phyloP scores from a whole-genome alignment of 306 rosid genomes.

The Pyrus bretschneideri region DNA sequence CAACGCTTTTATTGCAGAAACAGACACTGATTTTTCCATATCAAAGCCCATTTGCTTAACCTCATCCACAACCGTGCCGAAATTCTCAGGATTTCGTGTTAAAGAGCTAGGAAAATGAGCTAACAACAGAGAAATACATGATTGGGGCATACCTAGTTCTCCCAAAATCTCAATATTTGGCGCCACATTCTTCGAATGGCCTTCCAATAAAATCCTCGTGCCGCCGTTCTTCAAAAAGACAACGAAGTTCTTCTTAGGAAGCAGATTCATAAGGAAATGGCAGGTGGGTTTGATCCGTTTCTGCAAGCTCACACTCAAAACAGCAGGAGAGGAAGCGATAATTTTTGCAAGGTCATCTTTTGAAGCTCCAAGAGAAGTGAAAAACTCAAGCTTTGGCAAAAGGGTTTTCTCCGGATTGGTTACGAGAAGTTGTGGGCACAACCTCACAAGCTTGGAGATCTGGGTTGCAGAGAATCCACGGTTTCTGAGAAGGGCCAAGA shows the following conservation, averaged over 20 bases:
- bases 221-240: neutral
- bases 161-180: conserved; percentile 19
- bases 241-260: conserved; percentile 7
- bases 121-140: neutral
- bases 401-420: no score
- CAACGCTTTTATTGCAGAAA: conserved; percentile 15
- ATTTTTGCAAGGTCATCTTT: neutral
- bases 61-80: conserved; percentile 1
- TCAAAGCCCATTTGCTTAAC: conserved; percentile 9
- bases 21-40: conserved; percentile 3
- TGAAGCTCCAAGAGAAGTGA: conserved; percentile 24
- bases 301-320: conserved; percentile 10
- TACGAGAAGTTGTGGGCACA: neutral
- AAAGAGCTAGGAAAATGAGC: neutral
- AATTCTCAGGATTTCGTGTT: neutral
- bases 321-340: neutral
- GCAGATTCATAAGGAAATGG: conserved; percentile 6
- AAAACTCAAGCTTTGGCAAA: no score
- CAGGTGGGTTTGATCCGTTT: conserved; percentile 15
- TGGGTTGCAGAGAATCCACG: no score
- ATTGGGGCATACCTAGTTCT: conserved; percentile 10
- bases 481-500: neutral
- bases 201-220: neutral
- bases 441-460: no score
- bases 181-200: neutral